A percentile compares a stretch with the other conserved stretches of the same genome.
Conservation (phyloP, 768 basidiomycete genomes). For the Ramaria rubella region DNA sequence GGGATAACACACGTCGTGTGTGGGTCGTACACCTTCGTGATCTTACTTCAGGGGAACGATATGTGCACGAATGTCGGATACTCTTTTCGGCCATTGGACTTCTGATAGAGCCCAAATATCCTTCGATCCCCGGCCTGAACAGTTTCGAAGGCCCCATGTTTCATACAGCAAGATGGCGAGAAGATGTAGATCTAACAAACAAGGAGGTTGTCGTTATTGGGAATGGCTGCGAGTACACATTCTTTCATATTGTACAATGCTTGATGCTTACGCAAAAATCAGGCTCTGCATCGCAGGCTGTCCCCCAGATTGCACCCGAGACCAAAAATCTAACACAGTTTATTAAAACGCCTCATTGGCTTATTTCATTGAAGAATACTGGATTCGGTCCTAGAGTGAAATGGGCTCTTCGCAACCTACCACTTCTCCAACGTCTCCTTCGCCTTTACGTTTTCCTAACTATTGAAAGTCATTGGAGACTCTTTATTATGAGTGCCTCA, state of each 20-base stretch:
- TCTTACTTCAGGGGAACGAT: slow-evolving; percentile 9
- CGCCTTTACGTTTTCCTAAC: neutral
- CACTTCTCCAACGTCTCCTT: slow-evolving; percentile 1
- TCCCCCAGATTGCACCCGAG: slow-evolving; percentile 15
- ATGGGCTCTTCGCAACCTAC: slow-evolving; percentile 10
- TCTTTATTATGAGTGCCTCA: neutral
- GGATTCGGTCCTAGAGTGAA: slow-evolving; percentile 1
- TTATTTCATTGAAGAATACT: slow-evolving; percentile 7
- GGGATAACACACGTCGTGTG: slow-evolving; percentile 10
- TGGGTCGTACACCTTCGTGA: slow-evolving; percentile 16
- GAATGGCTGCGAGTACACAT: slow-evolving; percentile 20
- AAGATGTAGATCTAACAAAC: slow-evolving; percentile 12
- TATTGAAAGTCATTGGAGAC: neutral
- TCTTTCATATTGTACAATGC: too few species aligned
- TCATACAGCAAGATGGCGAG: slow-evolving; percentile 18
- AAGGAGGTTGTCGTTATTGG: slow-evolving; percentile 22
- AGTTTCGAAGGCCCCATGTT: slow-evolving; percentile 17
- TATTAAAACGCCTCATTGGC: slow-evolving; percentile 15
- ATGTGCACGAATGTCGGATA: slow-evolving; percentile 15
- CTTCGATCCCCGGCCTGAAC: slow-evolving; percentile 10
- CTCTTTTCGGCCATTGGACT: slow-evolving; percentile 19
- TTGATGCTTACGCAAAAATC: neutral
- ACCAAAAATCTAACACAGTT: slow-evolving; percentile 16
- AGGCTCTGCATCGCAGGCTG: slow-evolving; percentile 16
- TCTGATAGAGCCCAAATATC: slow-evolving; percentile 11